Percentiles rank a stretch among this genome's conserved stretches.
phyloP scores from a whole-genome alignment of 2,329 filamentous ascomycete species.

The Fusarium nygamai region DNA sequence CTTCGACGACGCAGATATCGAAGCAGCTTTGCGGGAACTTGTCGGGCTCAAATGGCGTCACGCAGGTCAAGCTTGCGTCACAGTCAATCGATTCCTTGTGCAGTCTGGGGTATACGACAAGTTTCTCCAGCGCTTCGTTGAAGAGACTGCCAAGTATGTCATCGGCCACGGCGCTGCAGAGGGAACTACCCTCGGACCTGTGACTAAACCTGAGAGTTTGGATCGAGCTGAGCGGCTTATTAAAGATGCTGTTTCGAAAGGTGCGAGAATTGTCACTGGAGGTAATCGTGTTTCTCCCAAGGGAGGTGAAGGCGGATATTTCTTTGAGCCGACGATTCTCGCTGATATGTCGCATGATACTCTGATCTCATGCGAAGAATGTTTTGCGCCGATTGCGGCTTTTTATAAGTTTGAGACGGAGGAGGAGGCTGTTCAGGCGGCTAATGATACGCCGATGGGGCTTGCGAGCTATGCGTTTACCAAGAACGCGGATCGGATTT shows the following conservation, averaged over 20 bases:
- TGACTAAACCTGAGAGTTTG: constrained; percentile 23
- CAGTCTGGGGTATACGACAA: constrained; percentile 68
- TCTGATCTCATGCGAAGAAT: constrained; percentile 20
- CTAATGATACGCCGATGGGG: constrained; percentile 28
- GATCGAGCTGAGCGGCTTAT: constrained; percentile 13
- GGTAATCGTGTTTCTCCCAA: background rate
- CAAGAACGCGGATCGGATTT: constrained; percentile 13
- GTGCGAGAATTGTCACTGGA: constrained; percentile 11
- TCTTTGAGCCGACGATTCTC: constrained; percentile 32
- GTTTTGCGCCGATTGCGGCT: constrained; percentile 21
- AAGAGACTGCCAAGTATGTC: constrained; percentile 16
- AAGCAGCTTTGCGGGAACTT: background rate
- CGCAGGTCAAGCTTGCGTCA: constrained; percentile 76
- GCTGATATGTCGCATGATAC: constrained; percentile 4
- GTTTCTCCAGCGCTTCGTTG: constrained; percentile 5
- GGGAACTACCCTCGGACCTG: constrained; percentile 13
- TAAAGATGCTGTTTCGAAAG: constrained; percentile 13
- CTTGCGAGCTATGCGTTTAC: constrained; percentile 30
- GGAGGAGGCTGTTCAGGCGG: constrained; percentile 11
- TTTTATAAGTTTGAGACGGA: constrained; percentile 32
- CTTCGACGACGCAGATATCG: constrained; percentile 70
- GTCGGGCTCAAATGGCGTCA: constrained; percentile 67
- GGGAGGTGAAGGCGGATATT: constrained; percentile 3
- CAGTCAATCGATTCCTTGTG: constrained; percentile 67
- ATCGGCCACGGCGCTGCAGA: constrained; percentile 20